Evolutionary conservation across 2,329 filamentous ascomycete species (phyloP), one percentile per base, ranked within the genome.

Genomic region (Akanthomyces lecanii): DNA sequence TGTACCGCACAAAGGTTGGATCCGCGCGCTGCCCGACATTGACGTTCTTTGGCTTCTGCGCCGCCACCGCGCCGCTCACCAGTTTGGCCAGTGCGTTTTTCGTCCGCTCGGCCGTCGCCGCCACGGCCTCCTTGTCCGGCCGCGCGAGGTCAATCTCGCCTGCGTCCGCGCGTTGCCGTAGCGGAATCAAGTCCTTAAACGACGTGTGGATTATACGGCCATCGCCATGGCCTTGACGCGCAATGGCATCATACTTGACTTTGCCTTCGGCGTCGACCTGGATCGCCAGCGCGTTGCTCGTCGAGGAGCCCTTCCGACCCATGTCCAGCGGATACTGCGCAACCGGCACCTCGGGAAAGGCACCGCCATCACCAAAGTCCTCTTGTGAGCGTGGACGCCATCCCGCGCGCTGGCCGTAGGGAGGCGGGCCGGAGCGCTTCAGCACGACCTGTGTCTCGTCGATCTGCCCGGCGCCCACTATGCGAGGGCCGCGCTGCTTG

Each of bases 321-420:
- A 98, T 97, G 64, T 96, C 91, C 57, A 97, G 85, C 12, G 95
- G 95, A 73, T 98, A 99, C 73, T 99, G 95, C 50, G 94, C 95
- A 59, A 98, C 87, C 16, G 91, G 88, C 33, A 97, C 88, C 77
- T 98, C 94, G 44, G 95, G 95, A 73, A 97, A 99, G 59, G 94
- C 92, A 70, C 95, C 95, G 67, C 95, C 95, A 81, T 98, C 93
- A 70, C 91, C 93, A 78, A 93, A 99, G 76, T 99, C 95, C 73
- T 97, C 93, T 66, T 90, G 86, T 47, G 84, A 84, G 71, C 94
- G 89, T 38, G 95, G 95, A 67, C 95, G 87, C 95, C 95, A 99
- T 84, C 90, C 91, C 74, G 86, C 78, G 71, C 95, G 89, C 74
- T 92, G 88, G 56, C 91, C 91, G 70, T 98, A 99, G 1, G 92